Evolutionary conservation across 257 asterid species (phyloP).

Genomic region (Lantana camara): DNA sequence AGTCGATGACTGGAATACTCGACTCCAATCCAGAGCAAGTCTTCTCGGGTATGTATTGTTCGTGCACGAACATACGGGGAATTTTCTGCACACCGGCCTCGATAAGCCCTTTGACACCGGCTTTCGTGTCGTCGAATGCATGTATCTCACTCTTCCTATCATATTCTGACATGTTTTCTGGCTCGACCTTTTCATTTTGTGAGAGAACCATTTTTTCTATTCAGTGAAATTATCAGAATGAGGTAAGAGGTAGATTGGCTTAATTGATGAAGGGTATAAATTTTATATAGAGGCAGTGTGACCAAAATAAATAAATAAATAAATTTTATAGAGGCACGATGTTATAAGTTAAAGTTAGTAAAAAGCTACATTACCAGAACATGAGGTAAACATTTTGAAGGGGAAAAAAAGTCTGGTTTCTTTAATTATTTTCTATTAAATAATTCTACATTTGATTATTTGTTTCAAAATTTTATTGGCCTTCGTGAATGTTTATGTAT

Average conservation of each 20-base stretch:
- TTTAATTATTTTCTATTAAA: too few relatives aligned
- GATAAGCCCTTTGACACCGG: slow-evolving; percentile 26
- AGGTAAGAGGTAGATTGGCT: neutral
- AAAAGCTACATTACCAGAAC: too few relatives aligned
- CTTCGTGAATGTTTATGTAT: too few relatives aligned
- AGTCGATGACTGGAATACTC: slow-evolving; percentile 37
- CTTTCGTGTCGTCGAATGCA: slow-evolving; percentile 21
- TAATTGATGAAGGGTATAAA: too few relatives aligned
- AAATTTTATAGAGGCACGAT: too few relatives aligned
- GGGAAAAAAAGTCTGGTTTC: too few relatives aligned
- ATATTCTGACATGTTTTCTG: neutral
- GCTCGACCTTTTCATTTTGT: neutral
- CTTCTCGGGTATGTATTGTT: slow-evolving; percentile 9
- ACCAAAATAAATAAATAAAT: too few relatives aligned
- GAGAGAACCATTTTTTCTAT: neutral
- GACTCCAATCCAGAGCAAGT: neutral
- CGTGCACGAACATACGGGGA: slow-evolving; percentile 21
- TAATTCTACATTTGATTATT: too few relatives aligned
- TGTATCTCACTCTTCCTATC: slow-evolving; percentile 3
- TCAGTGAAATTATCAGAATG: neutral
- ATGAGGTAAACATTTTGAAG: too few relatives aligned
- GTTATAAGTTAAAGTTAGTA: too few relatives aligned
- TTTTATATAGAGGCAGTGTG: too few relatives aligned
- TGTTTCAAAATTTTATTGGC: too few relatives aligned
- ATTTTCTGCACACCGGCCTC: slow-evolving; percentile 20